Conservation (phyloP, 352 stramenopile species). For the Phytophthora pisi region DNA sequence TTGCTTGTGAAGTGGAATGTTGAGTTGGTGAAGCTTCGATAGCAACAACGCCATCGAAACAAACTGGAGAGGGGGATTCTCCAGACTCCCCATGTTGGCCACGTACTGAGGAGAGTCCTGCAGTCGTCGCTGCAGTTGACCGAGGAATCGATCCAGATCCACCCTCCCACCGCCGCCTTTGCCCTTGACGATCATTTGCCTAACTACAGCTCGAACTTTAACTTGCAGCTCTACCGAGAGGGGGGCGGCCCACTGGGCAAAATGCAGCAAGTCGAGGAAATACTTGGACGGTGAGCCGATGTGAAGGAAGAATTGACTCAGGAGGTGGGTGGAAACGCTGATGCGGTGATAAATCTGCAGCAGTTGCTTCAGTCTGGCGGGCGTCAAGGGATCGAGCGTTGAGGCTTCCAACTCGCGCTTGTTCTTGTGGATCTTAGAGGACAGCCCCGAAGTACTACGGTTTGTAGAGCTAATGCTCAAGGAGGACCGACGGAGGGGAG, state of each 20-base stretch:
- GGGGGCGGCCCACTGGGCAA: slow-evolving; percentile 49
- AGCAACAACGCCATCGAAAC: slow-evolving; percentile 41
- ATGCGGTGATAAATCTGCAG: slow-evolving; percentile 39
- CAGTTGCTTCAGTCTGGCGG: slow-evolving; percentile 38
- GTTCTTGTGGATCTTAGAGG: slow-evolving; percentile 3
- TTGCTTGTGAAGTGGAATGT: slow-evolving; percentile 42
- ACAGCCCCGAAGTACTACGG: slow-evolving; percentile 4
- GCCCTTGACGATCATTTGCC: slow-evolving; percentile 49
- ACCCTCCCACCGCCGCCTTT: slow-evolving; percentile 53
- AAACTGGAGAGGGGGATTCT: slow-evolving; percentile 5
- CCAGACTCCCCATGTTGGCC: neutral
- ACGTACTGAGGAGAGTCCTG: slow-evolving; percentile 33
- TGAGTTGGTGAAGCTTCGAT: slow-evolving; percentile 53
- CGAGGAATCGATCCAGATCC: slow-evolving; percentile 59
- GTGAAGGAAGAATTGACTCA: slow-evolving; percentile 62
- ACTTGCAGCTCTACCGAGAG: slow-evolving; percentile 37
- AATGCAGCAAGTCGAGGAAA: slow-evolving; percentile 51
- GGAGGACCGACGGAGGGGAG: slow-evolving; percentile 7
- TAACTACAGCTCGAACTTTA: slow-evolving; percentile 42
- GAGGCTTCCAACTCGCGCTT: slow-evolving; percentile 30
- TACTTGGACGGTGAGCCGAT: slow-evolving; percentile 48
- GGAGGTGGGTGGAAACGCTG: slow-evolving; percentile 45
- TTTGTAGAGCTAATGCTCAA: slow-evolving; percentile 9
- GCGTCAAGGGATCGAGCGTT: slow-evolving; percentile 42
- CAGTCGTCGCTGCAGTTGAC: slow-evolving; percentile 38